Conservation (phyloP, 192 early-diverging fungal genomes). For the Mortierella hygrophila region DNA sequence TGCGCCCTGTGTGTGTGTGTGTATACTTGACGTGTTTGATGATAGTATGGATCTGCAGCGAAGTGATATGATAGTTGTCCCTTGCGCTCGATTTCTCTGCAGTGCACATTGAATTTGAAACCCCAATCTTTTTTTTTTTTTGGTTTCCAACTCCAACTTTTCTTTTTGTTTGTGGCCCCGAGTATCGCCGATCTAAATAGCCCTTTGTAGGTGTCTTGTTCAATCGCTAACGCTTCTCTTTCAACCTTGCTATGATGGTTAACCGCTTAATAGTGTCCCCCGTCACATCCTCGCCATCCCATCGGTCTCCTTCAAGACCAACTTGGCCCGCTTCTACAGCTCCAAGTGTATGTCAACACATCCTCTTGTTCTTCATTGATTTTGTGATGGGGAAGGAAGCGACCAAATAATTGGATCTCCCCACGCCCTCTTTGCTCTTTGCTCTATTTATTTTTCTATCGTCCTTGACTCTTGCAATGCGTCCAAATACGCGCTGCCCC, state of each 20-base stretch:
- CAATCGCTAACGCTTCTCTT: neutral
- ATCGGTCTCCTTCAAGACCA: constrained; percentile 47
- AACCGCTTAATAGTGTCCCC: constrained; percentile 32
- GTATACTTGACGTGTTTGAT: neutral
- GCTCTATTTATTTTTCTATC: constrained; percentile 15
- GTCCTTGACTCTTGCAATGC: neutral
- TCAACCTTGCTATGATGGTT: neutral
- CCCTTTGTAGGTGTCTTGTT: neutral
- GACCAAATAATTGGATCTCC: constrained; percentile 1
- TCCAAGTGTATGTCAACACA: constrained; percentile 59
- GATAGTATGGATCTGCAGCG: neutral
- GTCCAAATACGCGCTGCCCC: constrained; percentile 22
- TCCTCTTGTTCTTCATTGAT: neutral
- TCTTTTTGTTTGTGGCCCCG: neutral
- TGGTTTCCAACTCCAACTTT: neutral
- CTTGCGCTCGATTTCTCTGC: neutral
- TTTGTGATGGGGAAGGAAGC: neutral
- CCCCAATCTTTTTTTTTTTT: neutral
- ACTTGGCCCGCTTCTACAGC: constrained; percentile 64
- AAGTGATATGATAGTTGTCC: neutral
- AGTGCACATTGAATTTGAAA: constrained; percentile 7
- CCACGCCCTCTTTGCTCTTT: neutral
- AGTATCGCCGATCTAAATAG: constrained; percentile 28
- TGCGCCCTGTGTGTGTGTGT: neutral
- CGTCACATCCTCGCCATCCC: constrained; percentile 59